Base-by-base conservation (phyloP, 2,329 filamentous ascomycete species). In the Mollisiaceae sp. region DNA sequence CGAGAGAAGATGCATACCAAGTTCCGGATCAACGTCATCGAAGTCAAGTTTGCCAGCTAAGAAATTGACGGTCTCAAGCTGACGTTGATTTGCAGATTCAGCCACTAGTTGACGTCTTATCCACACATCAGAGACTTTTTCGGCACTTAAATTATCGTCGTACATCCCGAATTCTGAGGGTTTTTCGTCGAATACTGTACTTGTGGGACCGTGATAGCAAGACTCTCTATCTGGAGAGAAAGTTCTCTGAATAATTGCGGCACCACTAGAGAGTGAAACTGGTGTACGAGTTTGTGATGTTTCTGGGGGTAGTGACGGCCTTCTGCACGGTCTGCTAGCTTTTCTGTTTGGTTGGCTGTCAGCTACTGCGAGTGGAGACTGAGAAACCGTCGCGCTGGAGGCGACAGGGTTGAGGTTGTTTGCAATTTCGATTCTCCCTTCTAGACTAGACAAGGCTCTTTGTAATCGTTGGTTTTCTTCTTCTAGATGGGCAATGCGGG, bases 1-100 rank as follows among this genome's bases (percentile, higher is more conserved):
- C 2, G 78, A 78, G 0, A 86, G 74, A 4, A 86, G 72, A 59
- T 86, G 82, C 76, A 84, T 80, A 2, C 79, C 84, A 8, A 86
- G 70, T 14, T 85, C 81, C 0, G 83, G 79, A 38, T 83, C 80
- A 1, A 86, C 79, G 0, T 83, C 84, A 69, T 86, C 84, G 71
- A 87, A 86, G 69, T 87, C 83, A 2, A 86, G 77, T 45, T 55
- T 80, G 1, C 78, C 79, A 18, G 78, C 74, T 4, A 77, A 74
- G 47, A 81, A 77, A 66, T 86, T 82, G 62, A 85, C 74, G 0
- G 78, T 77, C 64, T 86, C 84, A 12, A 85, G 74, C 64, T 86
- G 84, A 12, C 82, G 75, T 68, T 83, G 81, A 60, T 78, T 78
- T 1, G 80, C 78, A 39, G 82, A 80, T 70, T 83, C 81, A 15